Evolutionary conservation across 805 yeast genomes (phyloP), one percentile per base, ranked within the genome.

Genomic region (Candida sakaeoensis): DNA sequence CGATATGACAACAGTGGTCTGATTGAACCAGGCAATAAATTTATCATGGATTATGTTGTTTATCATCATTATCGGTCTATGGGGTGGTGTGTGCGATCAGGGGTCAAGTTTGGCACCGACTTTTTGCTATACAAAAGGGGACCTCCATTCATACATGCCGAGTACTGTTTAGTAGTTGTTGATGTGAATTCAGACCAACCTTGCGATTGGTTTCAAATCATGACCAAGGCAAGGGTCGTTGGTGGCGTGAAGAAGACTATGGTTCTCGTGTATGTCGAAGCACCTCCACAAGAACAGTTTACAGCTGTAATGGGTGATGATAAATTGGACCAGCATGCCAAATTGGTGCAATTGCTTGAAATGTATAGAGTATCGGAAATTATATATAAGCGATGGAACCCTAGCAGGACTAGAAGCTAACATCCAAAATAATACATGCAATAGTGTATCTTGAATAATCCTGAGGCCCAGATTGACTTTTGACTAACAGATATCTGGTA

Each of bases 71-170:
- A 80, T 61, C 72, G 95, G 38, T 81, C 96, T 0, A 71, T 78
- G 18, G 97, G 97, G 0, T 93, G 98, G 97, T 91, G 97, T 66
- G 93, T 83, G 2, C 72, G 95, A 43, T 77, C 90, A 0, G 99
- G 98, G 0, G 76, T 89, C 41, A 93, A 93, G 59, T 93, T 93
- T 59, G 96, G 96, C 2, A 75, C 85, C n/a, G 95, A 90, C 52
- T 83, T 68, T 59, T 63, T 93, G 7, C 67, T 93, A 4, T 93
- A 93, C 58, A 79, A 82, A 39, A 70, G 91, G 42, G 99, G 99
- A 0, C 99, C 98, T 7, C 97, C 97, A 1, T 88, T 90, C 57
- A 79, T 83, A 37, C 99, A 93, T 57, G 97, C 99, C 0, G 95
- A 89, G 55, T 86, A 78, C 58, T 86, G 91, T 5, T 64, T 87